Base-by-base conservation (phyloP, 345 rosid species). In the Fremontodendron californicum region DNA sequence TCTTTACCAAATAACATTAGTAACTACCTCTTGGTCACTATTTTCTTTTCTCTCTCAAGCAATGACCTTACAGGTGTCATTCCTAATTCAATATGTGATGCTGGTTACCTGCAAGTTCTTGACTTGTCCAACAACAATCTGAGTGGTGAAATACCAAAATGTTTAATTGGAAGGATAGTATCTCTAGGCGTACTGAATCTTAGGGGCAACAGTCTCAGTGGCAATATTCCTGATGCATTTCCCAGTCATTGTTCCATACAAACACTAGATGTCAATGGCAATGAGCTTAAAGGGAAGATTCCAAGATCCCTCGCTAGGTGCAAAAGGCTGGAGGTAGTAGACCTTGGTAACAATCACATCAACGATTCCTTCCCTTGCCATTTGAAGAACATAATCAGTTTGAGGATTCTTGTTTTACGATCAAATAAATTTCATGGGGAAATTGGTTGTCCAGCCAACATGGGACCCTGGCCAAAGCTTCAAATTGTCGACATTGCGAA, bases 221-320 rank as follows among this genome's bases (percentile, higher is more conserved):
- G 84, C 13, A 12, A 2, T 9, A 71, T 89, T 15, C 72, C 86
- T 7, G 37, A 62, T 0, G n/a, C 58, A 8, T 81, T 84, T 70
- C 45, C 76, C 2, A 27, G 6, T 5, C 9, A 21, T 9, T 85
- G 89, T 40, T 0, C 0, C 37, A 23, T 84, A 52, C 74, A 75
- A 75, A 85, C 87, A 12, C 46, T 87, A 13, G 85, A 81, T 81
- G 73, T 89, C 45, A 81, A 73, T 27, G 80, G 80, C 9, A 88
- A 89, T 81, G 75, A 5, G 0, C 37, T 83, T 4, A 60, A 9
- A 23, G 93, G 90, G 21, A 8, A 6, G 29, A 27, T 87, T 40
- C 85, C 90, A 0, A 40, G 9, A 75, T 86, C 82, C 3, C 1
- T 89, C 35, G 75, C 19, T 19, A 54, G 66, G 2, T 89, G 90